Evolutionary conservation across 768 basidiomycete genomes (phyloP), one percentile per base, ranked within the genome.

Genomic region (Naganishia onofrii): DNA sequence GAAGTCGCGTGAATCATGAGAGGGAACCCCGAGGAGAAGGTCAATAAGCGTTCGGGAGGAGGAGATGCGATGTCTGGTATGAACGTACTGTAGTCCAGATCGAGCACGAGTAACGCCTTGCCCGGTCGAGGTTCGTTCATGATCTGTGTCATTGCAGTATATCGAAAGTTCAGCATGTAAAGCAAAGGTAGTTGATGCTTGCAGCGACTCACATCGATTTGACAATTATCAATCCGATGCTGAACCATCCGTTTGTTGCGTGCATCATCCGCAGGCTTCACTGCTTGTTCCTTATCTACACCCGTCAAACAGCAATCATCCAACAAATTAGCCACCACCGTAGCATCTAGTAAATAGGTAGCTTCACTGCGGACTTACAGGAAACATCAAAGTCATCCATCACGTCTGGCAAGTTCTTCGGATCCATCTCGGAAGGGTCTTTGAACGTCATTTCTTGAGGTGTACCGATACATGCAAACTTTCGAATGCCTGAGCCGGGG

Each of bases 361-460:
- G n/a, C n/a, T n/a, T n/a, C n/a, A n/a, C n/a, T n/a, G n/a, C n/a
- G n/a, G n/a, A 57, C 71, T 60, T 51, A 69, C 71, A 88, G 77
- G 91, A 90, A 36, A 92, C 83, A 75, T 95, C 93, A 29, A 92
- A 85, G 75, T 92, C 91, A 73, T 92, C 92, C 31, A 90, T 79
- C 48, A 74, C 71, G 28, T 70, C 69, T 55, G 54, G 73, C 38
- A 72, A 29, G 17, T 67, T 36, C 13, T 31, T 31, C 19, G 66
- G 51, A 29, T 46, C 66, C 83, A 72, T 71, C 87, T 89, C 82
- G 10, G 86, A 85, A 12, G 89, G 90, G 80, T 91, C 90, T 77
- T 90, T 91, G 77, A 92, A 88, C 77, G 92, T 91, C 71, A 89
- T 85, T 36, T 91, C 91, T 80, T 91, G 87, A 0, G 91, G 90